These are phyloP conservation scores for Ceratocystis diversiconidia DNA, from an alignment of 2,329 filamentous ascomycete species.

Conservation along the genomic window DNA sequence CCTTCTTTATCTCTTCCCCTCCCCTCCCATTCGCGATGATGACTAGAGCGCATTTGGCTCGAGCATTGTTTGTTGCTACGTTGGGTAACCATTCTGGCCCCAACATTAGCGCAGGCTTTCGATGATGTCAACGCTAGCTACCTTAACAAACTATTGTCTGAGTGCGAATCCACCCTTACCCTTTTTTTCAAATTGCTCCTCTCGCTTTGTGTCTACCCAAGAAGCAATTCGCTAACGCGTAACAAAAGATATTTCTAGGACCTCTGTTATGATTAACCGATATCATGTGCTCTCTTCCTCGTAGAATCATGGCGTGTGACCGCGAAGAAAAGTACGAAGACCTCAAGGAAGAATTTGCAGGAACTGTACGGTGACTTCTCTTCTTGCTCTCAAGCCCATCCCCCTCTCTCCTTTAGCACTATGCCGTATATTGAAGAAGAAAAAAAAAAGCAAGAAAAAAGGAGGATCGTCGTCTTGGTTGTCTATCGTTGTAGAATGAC, in stretches of 20 bases:
- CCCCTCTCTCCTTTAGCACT: neutral
- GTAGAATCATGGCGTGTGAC: slow-evolving; percentile 90
- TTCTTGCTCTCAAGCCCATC: slow-evolving; percentile 18
- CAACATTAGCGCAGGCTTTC: slow-evolving; percentile 51
- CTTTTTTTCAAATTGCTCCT: neutral
- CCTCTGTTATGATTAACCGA: slow-evolving; percentile 10
- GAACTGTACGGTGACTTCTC: slow-evolving; percentile 52
- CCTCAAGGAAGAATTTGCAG: slow-evolving; percentile 66
- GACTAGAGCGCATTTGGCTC: slow-evolving; percentile 99
- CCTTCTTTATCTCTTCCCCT: slow-evolving; percentile 12
- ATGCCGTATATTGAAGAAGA: neutral
- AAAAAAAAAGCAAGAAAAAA: too few species aligned
- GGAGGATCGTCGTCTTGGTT: neutral
- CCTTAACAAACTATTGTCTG: slow-evolving; percentile 75
- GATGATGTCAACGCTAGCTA: slow-evolving; percentile 99
- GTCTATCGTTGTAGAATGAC: slow-evolving; percentile 21
- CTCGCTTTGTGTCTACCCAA: neutral
- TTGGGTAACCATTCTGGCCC: slow-evolving; percentile 64
- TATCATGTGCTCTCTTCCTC: slow-evolving; percentile 5
- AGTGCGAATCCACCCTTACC: slow-evolving; percentile 27
- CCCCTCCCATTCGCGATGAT: slow-evolving; percentile 49
- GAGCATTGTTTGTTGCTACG: slow-evolving; percentile 63
- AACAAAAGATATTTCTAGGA: slow-evolving; percentile 6
- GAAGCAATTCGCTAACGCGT: slow-evolving; percentile 13
- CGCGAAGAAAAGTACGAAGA: slow-evolving; percentile 74